Conservation (phyloP, 768 basidiomycete species). For the Termitomyces sp. region DNA sequence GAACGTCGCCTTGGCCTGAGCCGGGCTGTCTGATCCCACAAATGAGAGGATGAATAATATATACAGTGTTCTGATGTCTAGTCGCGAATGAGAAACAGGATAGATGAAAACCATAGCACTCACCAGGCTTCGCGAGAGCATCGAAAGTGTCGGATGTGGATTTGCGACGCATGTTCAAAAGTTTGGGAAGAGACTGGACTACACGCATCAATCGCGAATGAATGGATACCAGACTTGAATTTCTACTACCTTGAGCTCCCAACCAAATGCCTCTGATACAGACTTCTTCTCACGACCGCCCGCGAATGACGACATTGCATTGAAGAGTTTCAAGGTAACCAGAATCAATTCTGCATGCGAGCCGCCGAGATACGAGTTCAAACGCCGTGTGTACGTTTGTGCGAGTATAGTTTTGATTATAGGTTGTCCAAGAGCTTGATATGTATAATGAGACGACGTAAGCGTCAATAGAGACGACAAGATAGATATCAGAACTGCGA, state of each 20-base stretch:
- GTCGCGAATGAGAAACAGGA: slow-evolving; percentile 5
- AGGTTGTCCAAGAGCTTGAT: slow-evolving; percentile 59
- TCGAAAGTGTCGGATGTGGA: slow-evolving; percentile 32
- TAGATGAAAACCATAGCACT: slow-evolving; percentile 14
- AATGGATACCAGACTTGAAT: neutral
- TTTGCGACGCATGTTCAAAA: slow-evolving; percentile 70
- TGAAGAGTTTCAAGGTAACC: slow-evolving; percentile 61
- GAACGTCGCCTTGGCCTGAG: slow-evolving; percentile 58
- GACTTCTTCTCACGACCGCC: slow-evolving; percentile 62
- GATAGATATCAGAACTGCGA: slow-evolving; percentile 45
- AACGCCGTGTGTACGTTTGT: slow-evolving; percentile 47
- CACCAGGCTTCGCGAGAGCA: slow-evolving; percentile 57
- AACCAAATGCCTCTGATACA: slow-evolving; percentile 67
- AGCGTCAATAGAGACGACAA: slow-evolving; percentile 61
- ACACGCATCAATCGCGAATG: neutral
- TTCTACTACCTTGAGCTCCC: slow-evolving; percentile 67
- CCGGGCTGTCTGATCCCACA: slow-evolving; percentile 43
- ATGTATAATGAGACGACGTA: slow-evolving; percentile 64
- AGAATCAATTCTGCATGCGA: slow-evolving; percentile 65
- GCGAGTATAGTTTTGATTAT: slow-evolving; percentile 61
- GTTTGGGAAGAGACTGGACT: slow-evolving; percentile 57
- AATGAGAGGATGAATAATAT: slow-evolving; percentile 74
- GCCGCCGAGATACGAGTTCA: slow-evolving; percentile 63
- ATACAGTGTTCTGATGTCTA: slow-evolving; percentile 80
- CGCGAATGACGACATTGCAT: slow-evolving; percentile 58